Conservation (phyloP, 2,329 filamentous ascomycete species). For the Pestalotiopsis sp. region DNA sequence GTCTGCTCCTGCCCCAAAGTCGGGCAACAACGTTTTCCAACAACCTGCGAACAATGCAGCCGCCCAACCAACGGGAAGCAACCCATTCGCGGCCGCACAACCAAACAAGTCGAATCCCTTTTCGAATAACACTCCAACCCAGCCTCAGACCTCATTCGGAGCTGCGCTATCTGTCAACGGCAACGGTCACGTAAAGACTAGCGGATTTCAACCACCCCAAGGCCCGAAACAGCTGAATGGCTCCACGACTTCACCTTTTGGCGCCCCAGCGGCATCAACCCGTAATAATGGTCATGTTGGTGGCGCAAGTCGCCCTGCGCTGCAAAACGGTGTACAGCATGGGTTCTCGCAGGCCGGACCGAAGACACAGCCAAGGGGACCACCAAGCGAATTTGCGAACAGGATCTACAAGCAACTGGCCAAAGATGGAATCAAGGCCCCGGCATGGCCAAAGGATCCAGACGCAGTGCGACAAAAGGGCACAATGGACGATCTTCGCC, state of each 20-base stretch:
- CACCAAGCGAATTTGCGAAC: conserved; percentile 36
- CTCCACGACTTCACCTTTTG: neutral
- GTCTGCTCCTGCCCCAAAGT: neutral
- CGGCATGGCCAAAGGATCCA: conserved; percentile 56
- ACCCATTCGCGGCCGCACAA: conserved; percentile 7
- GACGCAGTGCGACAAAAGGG: conserved; percentile 53
- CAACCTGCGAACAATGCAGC: neutral
- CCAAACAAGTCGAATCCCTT: neutral
- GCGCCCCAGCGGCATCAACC: neutral
- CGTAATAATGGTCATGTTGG: neutral
- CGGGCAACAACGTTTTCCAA: conserved; percentile 5
- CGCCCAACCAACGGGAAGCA: neutral
- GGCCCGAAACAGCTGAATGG: neutral
- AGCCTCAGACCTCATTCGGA: neutral
- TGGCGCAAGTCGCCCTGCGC: neutral
- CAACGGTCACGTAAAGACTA: neutral
- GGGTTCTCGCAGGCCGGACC: neutral
- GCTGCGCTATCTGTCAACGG: neutral
- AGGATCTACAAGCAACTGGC: conserved; percentile 54
- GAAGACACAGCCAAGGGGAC: neutral
- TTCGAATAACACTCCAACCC: neutral
- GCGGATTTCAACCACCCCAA: neutral
- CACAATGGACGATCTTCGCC: conserved; percentile 56
- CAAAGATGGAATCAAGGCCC: conserved; percentile 56
- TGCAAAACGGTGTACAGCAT: conserved; percentile 4